These are phyloP conservation scores for Pleurozium schreberi DNA, from an alignment of 225 moss, liverwort and hornwort species.

Conservation along the genomic window DNA sequence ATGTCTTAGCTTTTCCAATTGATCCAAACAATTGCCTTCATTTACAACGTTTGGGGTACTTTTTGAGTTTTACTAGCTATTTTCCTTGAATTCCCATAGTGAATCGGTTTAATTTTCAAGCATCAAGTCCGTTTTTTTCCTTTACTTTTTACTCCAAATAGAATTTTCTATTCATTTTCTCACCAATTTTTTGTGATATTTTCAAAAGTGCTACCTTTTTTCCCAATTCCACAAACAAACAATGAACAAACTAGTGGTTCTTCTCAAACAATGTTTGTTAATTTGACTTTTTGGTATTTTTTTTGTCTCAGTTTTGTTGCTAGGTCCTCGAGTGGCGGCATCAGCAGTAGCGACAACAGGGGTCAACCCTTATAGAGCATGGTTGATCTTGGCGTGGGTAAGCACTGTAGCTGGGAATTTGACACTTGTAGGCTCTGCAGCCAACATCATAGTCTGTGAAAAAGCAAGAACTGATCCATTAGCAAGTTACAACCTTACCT, in stretches of 20 bases:
- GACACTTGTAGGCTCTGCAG: constrained; percentile 73
- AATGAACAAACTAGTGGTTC: fast-evolving
- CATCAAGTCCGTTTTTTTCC: fast-evolving
- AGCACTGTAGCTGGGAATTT: constrained; percentile 88
- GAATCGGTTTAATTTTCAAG: neutral
- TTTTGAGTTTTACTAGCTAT: neutral
- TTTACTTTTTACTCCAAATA: neutral
- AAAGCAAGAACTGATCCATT: constrained; percentile 39
- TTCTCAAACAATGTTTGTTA: neutral
- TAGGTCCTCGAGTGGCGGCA: constrained; percentile 56
- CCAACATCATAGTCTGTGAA: constrained; percentile 87
- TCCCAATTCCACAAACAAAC: neutral
- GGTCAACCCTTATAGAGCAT: constrained; percentile 39
- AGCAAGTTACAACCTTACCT: constrained; percentile 32
- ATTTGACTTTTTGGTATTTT: neutral
- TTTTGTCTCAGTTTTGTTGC: constrained; percentile 34
- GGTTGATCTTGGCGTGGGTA: constrained; percentile 82
- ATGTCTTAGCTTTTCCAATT: neutral
- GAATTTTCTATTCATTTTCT: neutral
- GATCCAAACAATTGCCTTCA: neutral
- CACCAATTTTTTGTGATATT: neutral
- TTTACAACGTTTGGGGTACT: fast-evolving
- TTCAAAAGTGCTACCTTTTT: neutral
- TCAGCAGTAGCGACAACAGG: constrained; percentile 30
- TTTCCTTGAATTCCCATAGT: neutral